These are phyloP conservation scores for Phytomonas francai DNA, from an alignment of 208 protist genomes.

Conservation along the genomic window DNA sequence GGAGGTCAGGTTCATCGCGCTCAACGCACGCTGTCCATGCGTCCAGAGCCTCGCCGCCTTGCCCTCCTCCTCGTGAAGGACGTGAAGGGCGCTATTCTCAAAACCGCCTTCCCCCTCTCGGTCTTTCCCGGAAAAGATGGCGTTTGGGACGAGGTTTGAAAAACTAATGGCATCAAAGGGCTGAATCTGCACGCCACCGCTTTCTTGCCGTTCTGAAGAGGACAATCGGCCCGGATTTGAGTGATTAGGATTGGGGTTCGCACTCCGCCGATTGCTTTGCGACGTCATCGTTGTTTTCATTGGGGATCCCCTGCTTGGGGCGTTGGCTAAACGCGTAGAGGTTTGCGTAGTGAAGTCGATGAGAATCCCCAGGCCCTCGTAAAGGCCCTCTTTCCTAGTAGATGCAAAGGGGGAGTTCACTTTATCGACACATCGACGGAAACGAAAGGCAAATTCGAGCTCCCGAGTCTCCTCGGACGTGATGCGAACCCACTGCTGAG, in stretches of 20 bases:
- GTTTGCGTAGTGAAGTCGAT: not conserved
- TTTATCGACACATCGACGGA: conserved; percentile 20
- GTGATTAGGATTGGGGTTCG: not conserved
- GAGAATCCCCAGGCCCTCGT: conserved; percentile 17
- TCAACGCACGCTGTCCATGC: conserved; percentile 51
- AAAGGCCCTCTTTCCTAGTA: conserved; percentile 23
- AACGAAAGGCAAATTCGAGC: conserved; percentile 15
- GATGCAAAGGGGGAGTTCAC: conserved; percentile 28
- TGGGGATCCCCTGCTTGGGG: not conserved
- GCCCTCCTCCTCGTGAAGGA: conserved; percentile 18
- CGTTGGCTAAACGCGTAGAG: not conserved
- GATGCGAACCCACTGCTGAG: conserved; percentile 1
- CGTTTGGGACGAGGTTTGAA: not conserved
- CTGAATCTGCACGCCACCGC: not conserved
- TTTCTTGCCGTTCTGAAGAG: not conserved
- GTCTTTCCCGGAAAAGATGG: not conserved
- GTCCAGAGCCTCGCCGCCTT: conserved; percentile 20
- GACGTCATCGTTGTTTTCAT: not conserved
- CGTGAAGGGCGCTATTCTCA: conserved; percentile 35
- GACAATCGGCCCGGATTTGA: not conserved
- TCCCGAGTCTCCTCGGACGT: conserved; percentile 24
- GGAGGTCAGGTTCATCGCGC: conserved; percentile 43
- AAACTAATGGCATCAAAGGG: conserved; percentile 1
- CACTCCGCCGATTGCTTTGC: not conserved
- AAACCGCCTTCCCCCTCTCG: not conserved